Conservation (phyloP, 1,284 basidiomycete genomes). For the Naganishia liquefaciens region DNA sequence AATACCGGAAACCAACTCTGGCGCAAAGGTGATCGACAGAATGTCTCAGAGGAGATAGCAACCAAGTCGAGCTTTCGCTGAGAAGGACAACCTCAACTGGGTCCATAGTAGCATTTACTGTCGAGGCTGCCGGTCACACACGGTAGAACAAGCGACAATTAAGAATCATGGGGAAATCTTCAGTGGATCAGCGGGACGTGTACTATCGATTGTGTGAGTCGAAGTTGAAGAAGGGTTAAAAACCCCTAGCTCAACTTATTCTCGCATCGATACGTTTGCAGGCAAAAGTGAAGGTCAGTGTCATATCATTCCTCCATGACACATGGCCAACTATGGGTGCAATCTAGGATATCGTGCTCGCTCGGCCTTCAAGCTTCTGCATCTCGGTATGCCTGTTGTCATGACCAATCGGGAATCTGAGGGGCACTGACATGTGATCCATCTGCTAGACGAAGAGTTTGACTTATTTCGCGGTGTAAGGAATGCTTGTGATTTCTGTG, state of each 20-base stretch:
- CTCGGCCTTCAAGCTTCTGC: slow-evolving; percentile 60
- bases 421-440: slow-evolving; percentile 28
- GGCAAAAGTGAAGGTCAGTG: slow-evolving; percentile 45
- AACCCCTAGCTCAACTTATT: neutral
- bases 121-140: no score
- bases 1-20: neutral
- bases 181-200: slow-evolving; percentile 58
- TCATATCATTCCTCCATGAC: neutral
- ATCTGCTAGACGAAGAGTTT: slow-evolving; percentile 57
- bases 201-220: slow-evolving; percentile 55
- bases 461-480: slow-evolving; percentile 55
- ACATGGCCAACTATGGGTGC: neutral
- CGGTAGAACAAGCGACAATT: no score
- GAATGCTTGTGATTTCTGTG: slow-evolving; percentile 61
- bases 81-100: neutral
- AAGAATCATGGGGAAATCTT: slow-evolving; percentile 41
- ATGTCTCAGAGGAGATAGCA: neutral
- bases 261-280: neutral
- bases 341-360: slow-evolving; percentile 58
- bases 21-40: no score
- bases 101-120: no score
- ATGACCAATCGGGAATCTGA: slow-evolving; percentile 58
- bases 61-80: neutral
- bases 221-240: neutral
- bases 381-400: slow-evolving; percentile 37